Conservation (phyloP, 495 filamentous ascomycete species). For the Zalerion maritima region DNA sequence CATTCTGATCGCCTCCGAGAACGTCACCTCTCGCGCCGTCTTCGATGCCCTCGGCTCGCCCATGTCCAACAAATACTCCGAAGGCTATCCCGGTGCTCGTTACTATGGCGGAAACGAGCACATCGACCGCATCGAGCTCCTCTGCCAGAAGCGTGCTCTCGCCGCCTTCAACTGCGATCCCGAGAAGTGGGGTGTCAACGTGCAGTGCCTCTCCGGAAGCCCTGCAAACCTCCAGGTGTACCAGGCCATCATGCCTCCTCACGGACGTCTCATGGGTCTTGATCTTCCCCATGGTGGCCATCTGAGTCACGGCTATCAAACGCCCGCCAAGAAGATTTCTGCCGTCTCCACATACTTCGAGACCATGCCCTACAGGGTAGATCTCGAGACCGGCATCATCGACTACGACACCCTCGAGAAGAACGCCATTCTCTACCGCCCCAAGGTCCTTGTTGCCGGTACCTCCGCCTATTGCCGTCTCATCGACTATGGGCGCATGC, state of each 20-base stretch:
- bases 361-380: constrained; percentile 84
- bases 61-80: constrained; percentile 98
- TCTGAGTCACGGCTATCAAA: constrained; percentile 97
- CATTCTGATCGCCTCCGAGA: constrained; percentile 92
- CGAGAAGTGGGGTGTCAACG: constrained; percentile 96
- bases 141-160: constrained; percentile 90
- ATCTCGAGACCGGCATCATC: constrained; percentile 87
- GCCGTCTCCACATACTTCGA: constrained; percentile 91
- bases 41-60: constrained; percentile 81
- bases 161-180: constrained; percentile 77
- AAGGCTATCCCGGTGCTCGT: constrained; percentile 94
- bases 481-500: constrained; percentile 95
- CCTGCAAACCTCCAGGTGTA: constrained; percentile 98
- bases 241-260: constrained; percentile 94
- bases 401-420: constrained; percentile 90
- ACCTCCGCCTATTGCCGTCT: constrained; percentile 97
- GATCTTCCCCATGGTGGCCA: constrained; percentile 97
- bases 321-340: constrained; percentile 80
- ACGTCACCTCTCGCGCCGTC: constrained; percentile 77
- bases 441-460: constrained; percentile 89
- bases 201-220: constrained; percentile 82
- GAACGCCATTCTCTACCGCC: constrained; percentile 86
- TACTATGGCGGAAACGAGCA: constrained; percentile 99
- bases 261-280: constrained; percentile 93
- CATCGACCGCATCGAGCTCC: constrained; percentile 90